Evolutionary conservation across 768 basidiomycete genomes (phyloP), one percentile per base, ranked within the genome.

Genomic region (Hygrocybe punicea): DNA sequence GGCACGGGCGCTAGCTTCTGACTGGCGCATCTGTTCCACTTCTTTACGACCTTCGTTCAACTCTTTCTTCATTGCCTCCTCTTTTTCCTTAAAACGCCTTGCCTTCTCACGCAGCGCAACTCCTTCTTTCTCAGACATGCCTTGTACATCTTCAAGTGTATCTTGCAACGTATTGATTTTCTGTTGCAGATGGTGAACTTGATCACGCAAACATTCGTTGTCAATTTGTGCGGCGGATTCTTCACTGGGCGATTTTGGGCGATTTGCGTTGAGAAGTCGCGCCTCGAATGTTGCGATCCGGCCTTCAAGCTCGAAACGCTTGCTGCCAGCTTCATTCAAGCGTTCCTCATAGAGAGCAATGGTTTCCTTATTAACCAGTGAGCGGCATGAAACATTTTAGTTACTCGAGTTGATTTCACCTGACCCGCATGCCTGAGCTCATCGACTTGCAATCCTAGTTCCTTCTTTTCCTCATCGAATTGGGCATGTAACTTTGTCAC

Each of bases 331-430:
- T 1, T 78, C 78, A 56, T 83, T 87, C 5, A 96, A 76, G 36
- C 87, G 84, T 66, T 94, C 92, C 73, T 99, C 96, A 66, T 98
- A 98, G 10, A 97, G 78, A 17, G 91, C 91, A 58, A 97, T 97
- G 0, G 94, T 93, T 84, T 93, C 92, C 91, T 94, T 29, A 65
- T 2, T 40, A 55, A 34, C 48, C 11, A 56, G 53, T 59, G 19
- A 63, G 56, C 51, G 50, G 19, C 10, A 13, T 19, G 11, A 55
- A 14, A 24, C 61, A 17, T 46, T 54, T 44, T 55, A 17, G 7
- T 49, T 39, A 50, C 10, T n/a, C n/a, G n/a, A n/a, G n/a, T n/a
- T 29, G 16, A 25, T 46, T 50, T 21, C 11, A 50, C 92, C 78
- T 95, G 91, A 35, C 95, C 95, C 23, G 95, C 96, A 60, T 82